A percentile compares a stretch with the other conserved stretches of the same genome.
These are phyloP conservation scores for Neonectria punicea DNA, from an alignment of 2,329 filamentous ascomycete genomes.

Conservation along the genomic window DNA sequence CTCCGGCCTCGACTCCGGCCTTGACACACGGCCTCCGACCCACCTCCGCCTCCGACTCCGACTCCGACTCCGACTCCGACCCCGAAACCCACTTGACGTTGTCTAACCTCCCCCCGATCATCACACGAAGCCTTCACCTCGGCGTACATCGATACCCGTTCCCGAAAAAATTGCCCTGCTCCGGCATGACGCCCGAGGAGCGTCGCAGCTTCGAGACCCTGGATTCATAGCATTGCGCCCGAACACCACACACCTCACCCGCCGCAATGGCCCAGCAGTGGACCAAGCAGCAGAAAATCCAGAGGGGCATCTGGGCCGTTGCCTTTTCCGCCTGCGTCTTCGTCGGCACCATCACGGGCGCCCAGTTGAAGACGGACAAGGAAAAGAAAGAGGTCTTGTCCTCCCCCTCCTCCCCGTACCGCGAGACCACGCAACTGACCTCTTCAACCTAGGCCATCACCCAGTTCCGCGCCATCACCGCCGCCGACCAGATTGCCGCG, in stretches of 20 bases:
- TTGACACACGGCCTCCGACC: conserved; percentile 5
- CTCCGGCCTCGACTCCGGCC: conserved; percentile 11
- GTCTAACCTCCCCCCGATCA: not conserved
- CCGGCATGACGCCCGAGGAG: conserved; percentile 34
- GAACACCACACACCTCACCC: not conserved
- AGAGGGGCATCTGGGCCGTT: conserved; percentile 52
- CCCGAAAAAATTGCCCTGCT: not conserved
- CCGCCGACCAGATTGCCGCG: conserved; percentile 57
- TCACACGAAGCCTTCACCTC: not conserved
- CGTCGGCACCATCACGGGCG: conserved; percentile 60
- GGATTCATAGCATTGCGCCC: conserved; percentile 17
- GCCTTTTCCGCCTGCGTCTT: conserved; percentile 59
- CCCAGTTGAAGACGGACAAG: conserved; percentile 59
- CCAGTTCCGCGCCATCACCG: conserved; percentile 52
- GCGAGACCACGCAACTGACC: not conserved
- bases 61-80: not conserved
- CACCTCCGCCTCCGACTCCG: not conserved
- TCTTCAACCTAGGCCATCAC: conserved; percentile 43
- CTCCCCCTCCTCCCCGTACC: conserved; percentile 5
- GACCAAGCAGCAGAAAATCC: conserved; percentile 49
- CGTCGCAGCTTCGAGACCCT: conserved; percentile 37
- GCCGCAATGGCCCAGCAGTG: conserved; percentile 35
- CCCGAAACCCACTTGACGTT: not conserved
- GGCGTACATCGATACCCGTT: not conserved
- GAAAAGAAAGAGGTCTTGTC: conserved; percentile 55